Base-by-base conservation (phyloP, 2,329 filamentous ascomycete genomes). In the Fusarium oxysporum region DNA sequence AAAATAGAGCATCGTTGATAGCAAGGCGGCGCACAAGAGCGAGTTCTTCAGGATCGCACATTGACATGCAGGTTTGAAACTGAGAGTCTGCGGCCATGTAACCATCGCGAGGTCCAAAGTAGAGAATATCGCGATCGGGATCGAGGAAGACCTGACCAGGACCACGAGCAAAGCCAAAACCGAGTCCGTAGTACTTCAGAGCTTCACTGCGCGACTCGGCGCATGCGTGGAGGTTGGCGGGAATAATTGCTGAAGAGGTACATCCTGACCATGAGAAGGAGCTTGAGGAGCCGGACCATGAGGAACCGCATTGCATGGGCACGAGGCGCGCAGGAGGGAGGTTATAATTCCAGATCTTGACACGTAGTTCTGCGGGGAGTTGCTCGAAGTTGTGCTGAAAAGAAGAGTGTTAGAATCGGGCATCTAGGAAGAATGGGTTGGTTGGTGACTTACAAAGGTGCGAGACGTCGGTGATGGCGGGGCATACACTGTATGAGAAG, bases 281-380 rank as follows among this genome's bases (percentile, higher is more conserved):
- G 23, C 75, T 70, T 19, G 62, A 53, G 23, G 74, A 62, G 40
- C 79, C 79, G 9, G 76, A 69, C 38, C 79, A 79, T 19, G 76
- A 76, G 41, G 79, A 77, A 33, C 82, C 82, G 76, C 83, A 86
- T 45, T 78, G 80, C 35, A 86, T 77, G 4, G 84, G 81, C 32
- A 87, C 82, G 54, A 87, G 78, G 37, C 86, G 84, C 16, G 82
- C 77, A 19, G 77, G 74, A 1, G 85, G 83, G 23, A 86, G 77
- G 72, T 82, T 86, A 71, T 83, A 80, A 44, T 79, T 79, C 86
- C 86, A 87, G 54, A 87, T 85, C 62, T 81, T 83, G 30, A 86
- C 78, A 16, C 86, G 84, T 21, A 87, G 78, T 72, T 87, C 86
- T 17, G 81, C 74, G 3, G 86, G 86, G 2, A 87, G 83, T 45